Conservation (phyloP, 2,329 filamentous ascomycete genomes). For the Monilinia vaccinii-corymbosi region DNA sequence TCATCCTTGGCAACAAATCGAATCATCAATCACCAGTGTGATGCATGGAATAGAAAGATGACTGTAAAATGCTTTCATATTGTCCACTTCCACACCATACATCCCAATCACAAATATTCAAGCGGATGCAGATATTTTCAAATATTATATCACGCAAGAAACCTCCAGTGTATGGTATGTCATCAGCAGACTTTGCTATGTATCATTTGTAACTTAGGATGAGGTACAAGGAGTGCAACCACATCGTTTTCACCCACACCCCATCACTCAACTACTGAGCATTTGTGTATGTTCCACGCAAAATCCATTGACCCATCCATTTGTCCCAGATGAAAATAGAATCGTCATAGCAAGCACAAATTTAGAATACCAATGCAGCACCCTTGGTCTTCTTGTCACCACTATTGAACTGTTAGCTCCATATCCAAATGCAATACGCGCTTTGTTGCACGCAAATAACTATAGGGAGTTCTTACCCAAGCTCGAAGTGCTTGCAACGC, state of each 20-base stretch:
- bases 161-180: constrained; percentile 5
- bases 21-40: not conserved
- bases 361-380: constrained; percentile 98
- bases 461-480: constrained; percentile 62
- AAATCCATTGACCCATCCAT: constrained; percentile 18
- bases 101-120: constrained; percentile 1
- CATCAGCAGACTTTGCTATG: constrained; percentile 28
- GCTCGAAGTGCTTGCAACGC: constrained; percentile 99
- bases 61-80: not conserved
- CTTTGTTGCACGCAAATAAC: not conserved
- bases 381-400: constrained; percentile 99
- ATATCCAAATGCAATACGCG: not conserved
- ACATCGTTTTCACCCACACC: constrained; percentile 17
- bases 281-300: constrained; percentile 19
- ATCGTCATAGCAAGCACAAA: constrained; percentile 29
- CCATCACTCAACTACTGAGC: constrained; percentile 22
- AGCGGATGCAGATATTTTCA: not conserved
- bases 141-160: constrained; percentile 2
- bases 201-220: constrained; percentile 24
- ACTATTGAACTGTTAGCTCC: constrained; percentile 41
- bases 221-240: constrained; percentile 24
- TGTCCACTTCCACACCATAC: constrained; percentile 4
- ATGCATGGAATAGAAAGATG: not conserved
- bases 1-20: not conserved
- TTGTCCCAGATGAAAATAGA: constrained; percentile 22